Evolutionary conservation across 2,329 filamentous ascomycete species (phyloP), one percentile per base, ranked within the genome.

Genomic region (Aspergillus glaucus): DNA sequence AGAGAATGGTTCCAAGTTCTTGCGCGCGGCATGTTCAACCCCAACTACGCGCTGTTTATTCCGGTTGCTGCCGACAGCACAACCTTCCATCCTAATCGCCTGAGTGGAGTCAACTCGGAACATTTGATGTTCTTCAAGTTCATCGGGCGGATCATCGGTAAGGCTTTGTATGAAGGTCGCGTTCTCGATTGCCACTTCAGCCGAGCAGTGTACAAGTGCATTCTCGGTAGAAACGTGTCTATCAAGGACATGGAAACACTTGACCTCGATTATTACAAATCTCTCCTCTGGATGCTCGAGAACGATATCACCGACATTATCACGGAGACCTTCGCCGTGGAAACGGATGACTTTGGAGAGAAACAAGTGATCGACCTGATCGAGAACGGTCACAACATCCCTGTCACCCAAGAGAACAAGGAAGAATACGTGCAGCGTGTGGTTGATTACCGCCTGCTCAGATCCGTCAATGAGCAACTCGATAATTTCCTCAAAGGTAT

Each of bases 241-340:
- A 87, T 98, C 70, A 98, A 98, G 75, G 93, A 98, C 63, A 97
- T 98, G 90, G 93, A 98, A 70, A 96, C 91, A 19, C 87, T 98
- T 53, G 93, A 98, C 67, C 85, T 95, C 3, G 92, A 98, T 62
- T 98, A 98, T 75, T 96, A 97, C 81, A 98, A 97, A 70, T 97
- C 92, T 12, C 79, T 98, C 19, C 83, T 93, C 52, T 98, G 94
- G 94, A 97, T 98, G 84, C 78, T 97, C 50, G 88, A 95, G 66
- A 97, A 98, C 62, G 92, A 98, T 65, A 98, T 98, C 60, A 95
- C 91, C 4, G 93, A 97, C 63, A 90, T 97, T 62, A 93, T 97
- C 61, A 93, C 88, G 2, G 92, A 98, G 72, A 95, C 88, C 1
- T 97, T 98, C 67, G 93, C 91, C 9, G 84, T 95, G 24, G 91